Conservation (phyloP, 352 stramenopile genomes). For the Globisporangium recalcitrans region DNA sequence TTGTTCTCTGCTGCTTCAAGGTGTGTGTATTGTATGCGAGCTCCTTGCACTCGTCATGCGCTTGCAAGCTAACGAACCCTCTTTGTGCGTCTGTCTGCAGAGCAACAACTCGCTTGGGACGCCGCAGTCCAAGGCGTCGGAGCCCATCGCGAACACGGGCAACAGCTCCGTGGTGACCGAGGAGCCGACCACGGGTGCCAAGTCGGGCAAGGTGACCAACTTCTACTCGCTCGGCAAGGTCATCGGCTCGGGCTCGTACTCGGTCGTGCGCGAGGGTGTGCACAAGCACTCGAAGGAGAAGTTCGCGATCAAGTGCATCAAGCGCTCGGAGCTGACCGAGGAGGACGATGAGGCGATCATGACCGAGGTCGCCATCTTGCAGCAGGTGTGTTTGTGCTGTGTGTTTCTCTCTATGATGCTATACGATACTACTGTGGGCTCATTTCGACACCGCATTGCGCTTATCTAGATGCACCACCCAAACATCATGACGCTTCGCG, state of each 20-base stretch:
- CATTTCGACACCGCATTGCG: neutral
- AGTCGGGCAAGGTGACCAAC: constrained; percentile 57
- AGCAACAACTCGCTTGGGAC: constrained; percentile 10
- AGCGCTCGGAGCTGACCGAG: constrained; percentile 63
- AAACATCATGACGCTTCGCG: constrained; percentile 89
- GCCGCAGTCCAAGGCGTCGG: constrained; percentile 7
- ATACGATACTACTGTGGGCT: neutral
- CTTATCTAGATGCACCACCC: constrained; percentile 65
- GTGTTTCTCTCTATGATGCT: neutral
- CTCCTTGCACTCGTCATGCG: neutral
- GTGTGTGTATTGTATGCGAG: constrained; percentile 14
- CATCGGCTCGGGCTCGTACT: constrained; percentile 88
- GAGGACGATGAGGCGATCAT: constrained; percentile 80
- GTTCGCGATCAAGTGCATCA: constrained; percentile 91
- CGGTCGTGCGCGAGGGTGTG: constrained; percentile 80
- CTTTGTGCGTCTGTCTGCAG: neutral
- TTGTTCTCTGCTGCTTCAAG: constrained; percentile 61
- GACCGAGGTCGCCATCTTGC: constrained; percentile 76
- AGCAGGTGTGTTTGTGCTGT: constrained; percentile 27
- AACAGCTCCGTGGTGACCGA: constrained; percentile 18
- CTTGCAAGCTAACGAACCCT: neutral
- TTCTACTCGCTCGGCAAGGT: constrained; percentile 72
- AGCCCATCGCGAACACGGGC: constrained; percentile 5
- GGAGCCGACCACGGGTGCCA: constrained; percentile 16
- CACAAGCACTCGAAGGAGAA: constrained; percentile 76